Base-by-base conservation (phyloP, 148 eudicot species). In the Oxyria digyna region DNA sequence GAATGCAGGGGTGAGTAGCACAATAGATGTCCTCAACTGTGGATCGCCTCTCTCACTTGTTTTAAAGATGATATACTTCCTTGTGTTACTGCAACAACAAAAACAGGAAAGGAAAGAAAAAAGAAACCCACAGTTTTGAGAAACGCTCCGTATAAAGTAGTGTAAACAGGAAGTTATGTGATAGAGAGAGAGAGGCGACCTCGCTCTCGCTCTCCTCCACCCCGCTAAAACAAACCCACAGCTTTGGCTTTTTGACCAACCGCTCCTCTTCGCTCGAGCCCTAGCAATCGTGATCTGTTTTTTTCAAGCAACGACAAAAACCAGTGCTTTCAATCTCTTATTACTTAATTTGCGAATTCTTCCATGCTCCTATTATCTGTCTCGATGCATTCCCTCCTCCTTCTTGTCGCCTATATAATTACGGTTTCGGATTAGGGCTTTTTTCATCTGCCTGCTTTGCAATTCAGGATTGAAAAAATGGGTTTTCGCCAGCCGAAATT, bases 401-500 rank as follows among this genome's bases (percentile, higher is more conserved):
- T 5, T n/a, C 18, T 13, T 45, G 49, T 17, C 49, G 48, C 20
- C 18, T n/a, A 15, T 45, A 14, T n/a, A 15, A 31, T 59, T 59
- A 38, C 21, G 5, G 49, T 2, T 41, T 43, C 21, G 42, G 65
- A 40, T 68, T 73, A 69, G 76, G 87, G 77, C 72, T 75, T 72
- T 40, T 27, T 38, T 15, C 31, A 11, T 17, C 59, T 37, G 6
- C 5, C 31, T 26, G 20, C 27, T 11, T 59, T 31, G 65, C 18
- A 6, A 59, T 59, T 27, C 18, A 6, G 23, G 20, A 4, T 29
- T 31, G 33, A 27, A 15, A n/a, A 15, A 31, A 87, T 91, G 97
- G 97, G 93, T 29, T 74, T 87, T 43, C 85, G 84, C 1, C 89
- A 82, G 55, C 69, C 81, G 17, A 93, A 81, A 72, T 73, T 50